Evolutionary conservation across 805 yeast species (phyloP).

Genomic region (Kockiozyma suomiensis): DNA sequence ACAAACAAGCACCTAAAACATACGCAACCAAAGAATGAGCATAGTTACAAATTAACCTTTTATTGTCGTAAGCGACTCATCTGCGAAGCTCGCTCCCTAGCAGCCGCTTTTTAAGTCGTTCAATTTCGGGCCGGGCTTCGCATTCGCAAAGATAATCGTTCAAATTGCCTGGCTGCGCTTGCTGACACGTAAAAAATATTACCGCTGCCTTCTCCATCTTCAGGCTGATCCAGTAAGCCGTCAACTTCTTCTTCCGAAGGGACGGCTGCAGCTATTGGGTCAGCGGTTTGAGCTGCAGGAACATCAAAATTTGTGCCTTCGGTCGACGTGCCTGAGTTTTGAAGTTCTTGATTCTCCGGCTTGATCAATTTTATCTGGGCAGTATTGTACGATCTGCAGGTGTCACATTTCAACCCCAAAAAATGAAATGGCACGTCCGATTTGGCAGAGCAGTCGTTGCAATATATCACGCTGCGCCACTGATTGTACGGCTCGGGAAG

Average conservation of each 20-base stretch:
- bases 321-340: slow-evolving; percentile 38
- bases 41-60: too few species aligned
- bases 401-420: slow-evolving; percentile 83
- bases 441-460: slow-evolving; percentile 87
- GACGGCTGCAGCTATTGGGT: background rate
- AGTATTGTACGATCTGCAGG: slow-evolving; percentile 86
- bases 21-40: too few species aligned
- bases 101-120: too few species aligned
- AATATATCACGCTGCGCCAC: slow-evolving; percentile 75
- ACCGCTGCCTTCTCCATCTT: slow-evolving; percentile 16
- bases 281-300: background rate
- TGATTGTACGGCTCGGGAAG: slow-evolving; percentile 76
- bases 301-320: background rate
- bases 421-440: slow-evolving; percentile 77
- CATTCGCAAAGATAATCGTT: slow-evolving; percentile 15
- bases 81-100: too few species aligned
- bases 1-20: too few species aligned
- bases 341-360: slow-evolving; percentile 52
- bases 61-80: too few species aligned
- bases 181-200: slow-evolving; percentile 13
- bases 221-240: background rate
- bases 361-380: slow-evolving; percentile 69
- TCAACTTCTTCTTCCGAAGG: slow-evolving; percentile 3
- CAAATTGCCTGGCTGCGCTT: slow-evolving; percentile 10
- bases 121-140: slow-evolving; percentile 5